Base-by-base conservation (phyloP, 1,284 basidiomycete species). In the Malassezia slooffiae region DNA sequence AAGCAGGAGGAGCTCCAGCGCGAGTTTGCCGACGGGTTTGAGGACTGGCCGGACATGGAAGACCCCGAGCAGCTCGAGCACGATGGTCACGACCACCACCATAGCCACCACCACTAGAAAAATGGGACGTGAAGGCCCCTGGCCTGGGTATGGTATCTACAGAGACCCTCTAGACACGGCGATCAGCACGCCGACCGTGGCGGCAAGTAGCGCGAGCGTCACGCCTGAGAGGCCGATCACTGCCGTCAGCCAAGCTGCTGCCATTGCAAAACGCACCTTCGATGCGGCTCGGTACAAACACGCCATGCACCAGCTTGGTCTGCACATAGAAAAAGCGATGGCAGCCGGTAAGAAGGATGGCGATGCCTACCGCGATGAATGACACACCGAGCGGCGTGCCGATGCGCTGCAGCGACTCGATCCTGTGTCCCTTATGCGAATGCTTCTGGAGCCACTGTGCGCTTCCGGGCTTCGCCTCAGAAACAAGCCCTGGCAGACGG, bases 11-110 rank as follows among this genome's bases (percentile, higher is more conserved):
- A 30, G 2, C 23, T 46, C n/a, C 3, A 17, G 12, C 20, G 27
- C 48, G 22, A 45, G 21, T 72, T 71, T 35, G 70, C 70, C 17
- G 71, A 71, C 33, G 60, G 60, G 15, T 72, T 70, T 48, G 71
- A 72, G 45, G 69, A 70, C 31, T 72, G 71, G 71, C 36, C 52
- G 5, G 70, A 70, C 33, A 54, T 56, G 9, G 54, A 60, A 12
- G 60, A 60, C 12, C 49, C 57, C 3, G 58, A 60, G 15, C 27
- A 59, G 24, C 36, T 39, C 6, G 55, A 59, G 32, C 39, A 33
- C 2, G 39, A 32, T 35, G 47, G 40, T 30, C 35, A 59, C 28
- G 38, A 41, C 6, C 57, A 59, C 34, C 39, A 33, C 2, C 43
- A 32, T 35, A 41, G 40, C 35, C 35, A 41, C n/a, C 17, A 41